Percentiles rank a stretch among this genome's conserved stretches.
phyloP scores from a whole-genome alignment of 805 yeast species.

The Blastobotrys muscicola region DNA sequence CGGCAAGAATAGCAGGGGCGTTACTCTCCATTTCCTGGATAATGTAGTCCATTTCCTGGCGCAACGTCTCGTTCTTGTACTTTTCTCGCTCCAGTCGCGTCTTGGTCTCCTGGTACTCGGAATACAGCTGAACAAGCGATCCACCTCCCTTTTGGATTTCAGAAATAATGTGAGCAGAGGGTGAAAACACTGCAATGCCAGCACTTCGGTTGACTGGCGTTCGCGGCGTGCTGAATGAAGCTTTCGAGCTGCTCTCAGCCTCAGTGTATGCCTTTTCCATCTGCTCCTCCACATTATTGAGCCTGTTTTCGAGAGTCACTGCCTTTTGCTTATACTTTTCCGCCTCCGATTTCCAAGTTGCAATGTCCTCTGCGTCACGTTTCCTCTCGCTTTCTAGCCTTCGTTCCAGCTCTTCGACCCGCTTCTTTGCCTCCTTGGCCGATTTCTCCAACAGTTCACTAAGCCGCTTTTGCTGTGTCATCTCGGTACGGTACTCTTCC shows the following conservation, averaged over 20 bases:
- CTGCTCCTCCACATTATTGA: slow-evolving; percentile 36
- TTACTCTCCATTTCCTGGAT: slow-evolving; percentile 68
- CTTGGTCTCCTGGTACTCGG: slow-evolving; percentile 55
- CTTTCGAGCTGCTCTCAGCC: slow-evolving; percentile 4
- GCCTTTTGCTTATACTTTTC: slow-evolving; percentile 31
- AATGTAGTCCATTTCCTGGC: slow-evolving; percentile 59
- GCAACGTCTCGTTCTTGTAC: slow-evolving; percentile 59
- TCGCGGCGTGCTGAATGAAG: slow-evolving; percentile 11
- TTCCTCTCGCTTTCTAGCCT: slow-evolving; percentile 34
- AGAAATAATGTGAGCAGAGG: slow-evolving; percentile 50
- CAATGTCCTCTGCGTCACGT: slow-evolving; percentile 31
- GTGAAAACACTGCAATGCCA: slow-evolving; percentile 31
- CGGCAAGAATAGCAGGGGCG: slow-evolving; percentile 65
- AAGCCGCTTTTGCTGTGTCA: slow-evolving; percentile 52
- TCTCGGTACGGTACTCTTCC: slow-evolving; percentile 46
- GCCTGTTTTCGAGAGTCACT: slow-evolving; percentile 30
- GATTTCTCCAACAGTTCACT: slow-evolving; percentile 47
- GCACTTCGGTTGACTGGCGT: slow-evolving; percentile 9
- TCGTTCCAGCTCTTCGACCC: slow-evolving; percentile 46
- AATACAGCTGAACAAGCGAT: slow-evolving; percentile 48
- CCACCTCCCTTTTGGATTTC: slow-evolving; percentile 43
- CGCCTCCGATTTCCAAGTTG: slow-evolving; percentile 30
- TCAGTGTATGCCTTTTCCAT: slow-evolving; percentile 8
- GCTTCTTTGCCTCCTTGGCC: slow-evolving; percentile 39
- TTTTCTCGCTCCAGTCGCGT: slow-evolving; percentile 61